phyloP scores from a whole-genome alignment of 805 yeast genomes.

The Yarrowia sp. region DNA sequence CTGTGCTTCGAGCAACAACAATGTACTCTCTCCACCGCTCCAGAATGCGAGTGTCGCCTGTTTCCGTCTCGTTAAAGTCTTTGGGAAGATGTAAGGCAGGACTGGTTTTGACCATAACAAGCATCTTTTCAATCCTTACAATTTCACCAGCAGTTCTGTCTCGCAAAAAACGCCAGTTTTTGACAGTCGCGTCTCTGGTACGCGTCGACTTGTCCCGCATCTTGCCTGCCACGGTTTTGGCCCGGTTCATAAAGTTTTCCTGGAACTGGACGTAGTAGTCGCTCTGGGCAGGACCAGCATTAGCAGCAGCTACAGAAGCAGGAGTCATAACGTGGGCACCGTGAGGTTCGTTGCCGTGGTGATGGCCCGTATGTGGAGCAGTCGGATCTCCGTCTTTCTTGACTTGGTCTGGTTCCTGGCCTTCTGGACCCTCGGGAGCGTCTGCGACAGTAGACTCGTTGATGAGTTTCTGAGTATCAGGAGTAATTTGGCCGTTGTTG shows the following conservation, averaged over 20 bases:
- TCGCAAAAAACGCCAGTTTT: slow-evolving; percentile 26
- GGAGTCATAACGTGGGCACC: not conserved
- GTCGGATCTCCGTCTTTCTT: not conserved
- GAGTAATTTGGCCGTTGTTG: not conserved
- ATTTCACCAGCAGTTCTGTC: slow-evolving; percentile 51
- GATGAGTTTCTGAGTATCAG: not conserved
- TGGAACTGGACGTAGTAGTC: slow-evolving; percentile 14
- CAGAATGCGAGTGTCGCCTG: slow-evolving; percentile 51
- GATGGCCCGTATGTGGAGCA: not conserved
- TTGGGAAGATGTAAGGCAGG: slow-evolving; percentile 36
- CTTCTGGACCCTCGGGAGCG: slow-evolving; percentile 2
- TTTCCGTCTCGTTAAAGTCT: slow-evolving; percentile 49
- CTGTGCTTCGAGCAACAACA: slow-evolving; percentile 67
- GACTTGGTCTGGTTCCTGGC: not conserved
- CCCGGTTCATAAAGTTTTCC: slow-evolving; percentile 7
- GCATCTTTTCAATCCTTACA: slow-evolving; percentile 61
- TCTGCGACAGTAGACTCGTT: not conserved
- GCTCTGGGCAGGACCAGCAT: not conserved
- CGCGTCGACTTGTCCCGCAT: not conserved
- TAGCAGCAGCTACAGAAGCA: not conserved
- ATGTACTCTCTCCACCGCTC: slow-evolving; percentile 81
- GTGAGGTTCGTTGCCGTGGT: not conserved
- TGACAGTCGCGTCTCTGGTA: not conserved
- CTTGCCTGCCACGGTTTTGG: slow-evolving; percentile 4
- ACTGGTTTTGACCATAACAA: slow-evolving; percentile 55